Conservation (phyloP, 73 alveolate genomes). For the Breviolum minutum region DNA sequence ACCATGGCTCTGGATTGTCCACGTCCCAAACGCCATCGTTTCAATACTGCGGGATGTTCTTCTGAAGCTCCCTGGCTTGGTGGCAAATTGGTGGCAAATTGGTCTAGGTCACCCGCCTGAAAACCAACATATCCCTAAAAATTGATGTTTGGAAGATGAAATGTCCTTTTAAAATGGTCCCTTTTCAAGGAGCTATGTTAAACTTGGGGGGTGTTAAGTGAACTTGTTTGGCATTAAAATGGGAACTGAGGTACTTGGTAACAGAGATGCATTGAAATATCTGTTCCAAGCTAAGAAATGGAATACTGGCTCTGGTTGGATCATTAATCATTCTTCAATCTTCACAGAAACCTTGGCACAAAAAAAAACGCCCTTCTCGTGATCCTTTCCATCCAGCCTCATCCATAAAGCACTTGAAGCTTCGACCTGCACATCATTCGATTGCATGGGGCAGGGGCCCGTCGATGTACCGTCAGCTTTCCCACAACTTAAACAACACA, state of each 20-base stretch:
- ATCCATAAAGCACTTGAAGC: conserved; percentile 80
- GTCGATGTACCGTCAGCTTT: too few relatives aligned
- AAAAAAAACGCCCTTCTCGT: background rate
- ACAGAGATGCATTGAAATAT: background rate
- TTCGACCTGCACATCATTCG: conserved; percentile 40
- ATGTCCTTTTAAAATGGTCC: too few relatives aligned
- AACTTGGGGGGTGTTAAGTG: too few relatives aligned
- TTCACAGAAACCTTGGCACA: background rate
- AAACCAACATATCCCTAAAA: too few relatives aligned
- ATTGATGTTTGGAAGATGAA: too few relatives aligned
- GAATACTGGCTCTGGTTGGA: background rate
- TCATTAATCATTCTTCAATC: background rate
- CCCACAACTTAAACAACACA: too few relatives aligned
- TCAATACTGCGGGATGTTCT: conserved; percentile 85
- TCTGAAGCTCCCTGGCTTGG: conserved; percentile 24
- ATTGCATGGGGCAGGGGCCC: background rate
- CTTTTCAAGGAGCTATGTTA: too few relatives aligned
- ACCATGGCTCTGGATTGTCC: conserved; percentile 41
- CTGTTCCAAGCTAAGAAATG: background rate
- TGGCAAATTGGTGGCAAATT: too few relatives aligned
- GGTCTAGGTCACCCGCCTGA: too few relatives aligned
- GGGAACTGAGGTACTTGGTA: background rate
- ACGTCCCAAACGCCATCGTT: conserved; percentile 70
- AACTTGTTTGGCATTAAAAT: background rate
- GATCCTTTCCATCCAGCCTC: background rate